Evolutionary conservation across 1,284 basidiomycete genomes (phyloP), one percentile per base, ranked within the genome.

Genomic region (Cutaneotrichosporon sp.): DNA sequence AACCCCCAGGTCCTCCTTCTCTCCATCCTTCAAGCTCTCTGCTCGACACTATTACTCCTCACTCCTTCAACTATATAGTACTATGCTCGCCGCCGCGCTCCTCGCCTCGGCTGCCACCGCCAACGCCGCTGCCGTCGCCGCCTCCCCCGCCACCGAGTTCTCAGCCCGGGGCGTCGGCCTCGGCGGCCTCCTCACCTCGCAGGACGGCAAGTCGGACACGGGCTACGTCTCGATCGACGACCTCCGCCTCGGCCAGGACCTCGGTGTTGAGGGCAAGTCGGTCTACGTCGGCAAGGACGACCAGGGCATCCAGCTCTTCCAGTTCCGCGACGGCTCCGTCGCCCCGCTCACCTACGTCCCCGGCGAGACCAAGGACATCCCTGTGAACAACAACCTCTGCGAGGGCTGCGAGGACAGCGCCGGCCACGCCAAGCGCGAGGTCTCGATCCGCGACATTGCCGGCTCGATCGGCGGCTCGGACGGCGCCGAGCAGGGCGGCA

Each of bases 241-340:
- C 38, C 27, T 58, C 29, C n/a, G n/a, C 20, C 36, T 53, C 27
- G 57, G 57, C 36, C 36, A 56, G n/a, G 54, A 46, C 43, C 27
- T 56, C 54, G 51, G 51, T 8, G 24, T 53, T 13, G 51, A 53
- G 13, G 51, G 51, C 34, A 38, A 38, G 33, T 24, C 51, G 11
- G 22, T 38, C 13, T 58, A 52, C 57, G 57, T 58, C 57, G 57
- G 57, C 42, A 29, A 43, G 36, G 36, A 42, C 50, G 20, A 43
- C 25, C 4, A 53, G 20, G 57, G 57, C 20, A 43, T 45, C 29
- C 57, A 58, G 57, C 34, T 58, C 36, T 58, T 52, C 57, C 49
- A 58, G 57, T 58, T 58, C 29, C 5, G 9, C 38, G 42, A 58
- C 57, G 57, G 57, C 27, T 24, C 31, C 50, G 49, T 58, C 20